Conservation (phyloP, 2,329 filamentous ascomycete genomes). For the Rutstroemia sp. region DNA sequence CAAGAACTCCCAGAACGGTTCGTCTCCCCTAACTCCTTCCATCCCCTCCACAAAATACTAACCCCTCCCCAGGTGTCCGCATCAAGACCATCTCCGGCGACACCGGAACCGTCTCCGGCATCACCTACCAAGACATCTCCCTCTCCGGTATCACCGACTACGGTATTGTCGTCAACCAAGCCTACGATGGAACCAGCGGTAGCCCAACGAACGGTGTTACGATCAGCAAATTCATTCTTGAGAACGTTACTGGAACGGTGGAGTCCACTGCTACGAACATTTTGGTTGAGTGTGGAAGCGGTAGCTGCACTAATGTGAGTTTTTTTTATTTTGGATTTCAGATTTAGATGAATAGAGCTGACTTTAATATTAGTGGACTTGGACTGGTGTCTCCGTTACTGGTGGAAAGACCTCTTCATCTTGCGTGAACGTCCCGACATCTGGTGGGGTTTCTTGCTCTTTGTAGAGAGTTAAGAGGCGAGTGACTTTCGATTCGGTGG, state of each 20-base stretch:
- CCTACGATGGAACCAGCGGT: slow-evolving; percentile 43
- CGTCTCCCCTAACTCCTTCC: slow-evolving; percentile 31
- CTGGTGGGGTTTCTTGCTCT: slow-evolving; percentile 11
- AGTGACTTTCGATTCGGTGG: no score
- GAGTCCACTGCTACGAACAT: slow-evolving; percentile 33
- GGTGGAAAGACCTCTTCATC: slow-evolving; percentile 40
- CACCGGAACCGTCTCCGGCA: slow-evolving; percentile 42
- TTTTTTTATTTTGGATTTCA: background rate
- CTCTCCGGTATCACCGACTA: slow-evolving; percentile 43
- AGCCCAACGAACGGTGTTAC: slow-evolving; percentile 40
- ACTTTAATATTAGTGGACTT: slow-evolving; percentile 37
- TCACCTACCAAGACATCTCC: slow-evolving; percentile 45
- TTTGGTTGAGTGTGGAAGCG: slow-evolving; percentile 46
- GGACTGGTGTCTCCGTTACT: slow-evolving; percentile 40
- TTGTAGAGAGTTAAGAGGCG: background rate
- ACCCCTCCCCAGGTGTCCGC: slow-evolving; percentile 38
- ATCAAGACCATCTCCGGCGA: slow-evolving; percentile 48
- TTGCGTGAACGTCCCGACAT: slow-evolving; percentile 32
- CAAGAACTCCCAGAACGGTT: slow-evolving; percentile 43
- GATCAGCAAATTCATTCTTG: slow-evolving; percentile 40
- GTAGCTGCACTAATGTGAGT: slow-evolving; percentile 36
- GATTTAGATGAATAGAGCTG: background rate
- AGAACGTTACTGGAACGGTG: slow-evolving; percentile 37
- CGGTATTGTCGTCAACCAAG: slow-evolving; percentile 46
- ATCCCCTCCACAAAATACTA: slow-evolving; percentile 31